A percentile compares a stretch with the other conserved stretches of the same genome.
Evolutionary conservation across 345 rosid species (phyloP).

Genomic region (Acer negundo): DNA sequence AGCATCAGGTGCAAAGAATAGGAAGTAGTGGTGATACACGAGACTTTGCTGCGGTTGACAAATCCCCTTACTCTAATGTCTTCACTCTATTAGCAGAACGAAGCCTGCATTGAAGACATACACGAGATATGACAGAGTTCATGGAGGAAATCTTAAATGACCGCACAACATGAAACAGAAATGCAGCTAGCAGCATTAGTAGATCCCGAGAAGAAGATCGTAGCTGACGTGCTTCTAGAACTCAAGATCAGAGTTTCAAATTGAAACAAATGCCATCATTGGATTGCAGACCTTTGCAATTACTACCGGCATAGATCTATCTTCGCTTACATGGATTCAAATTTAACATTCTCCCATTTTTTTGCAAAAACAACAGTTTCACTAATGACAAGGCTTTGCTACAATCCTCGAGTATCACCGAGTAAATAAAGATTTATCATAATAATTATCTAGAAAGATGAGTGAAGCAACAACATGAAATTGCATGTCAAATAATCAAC

Average conservation of each 20-base stretch:
- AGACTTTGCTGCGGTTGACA: not conserved
- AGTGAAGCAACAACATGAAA: conserved; percentile 1
- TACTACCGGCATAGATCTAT: not conserved
- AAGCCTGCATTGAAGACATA: conserved; percentile 7
- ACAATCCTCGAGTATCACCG: not conserved
- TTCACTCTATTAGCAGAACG: not conserved
- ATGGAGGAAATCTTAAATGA: too few relatives aligned
- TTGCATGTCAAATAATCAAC: not conserved
- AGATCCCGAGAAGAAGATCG: not conserved
- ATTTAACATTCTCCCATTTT: not conserved
- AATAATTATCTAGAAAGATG: not conserved
- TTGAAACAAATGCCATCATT: not conserved
- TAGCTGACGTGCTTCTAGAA: not conserved
- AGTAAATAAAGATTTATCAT: not conserved
- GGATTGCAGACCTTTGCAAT: not conserved
- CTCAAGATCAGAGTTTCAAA: not conserved
- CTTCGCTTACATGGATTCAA: too few relatives aligned
- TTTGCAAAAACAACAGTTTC: not conserved
- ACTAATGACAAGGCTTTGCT: not conserved
- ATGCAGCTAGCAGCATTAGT: not conserved
- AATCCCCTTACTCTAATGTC: not conserved
- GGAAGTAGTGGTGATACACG: not conserved
- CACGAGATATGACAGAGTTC: not conserved
- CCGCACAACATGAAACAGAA: not conserved
- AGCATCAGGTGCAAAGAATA: conserved; percentile 5